A percentile compares a stretch with the other conserved stretches of the same genome.
These are phyloP conservation scores for Remersonia thermophila DNA, from an alignment of 2,329 filamentous ascomycete species.

Conservation along the genomic window DNA sequence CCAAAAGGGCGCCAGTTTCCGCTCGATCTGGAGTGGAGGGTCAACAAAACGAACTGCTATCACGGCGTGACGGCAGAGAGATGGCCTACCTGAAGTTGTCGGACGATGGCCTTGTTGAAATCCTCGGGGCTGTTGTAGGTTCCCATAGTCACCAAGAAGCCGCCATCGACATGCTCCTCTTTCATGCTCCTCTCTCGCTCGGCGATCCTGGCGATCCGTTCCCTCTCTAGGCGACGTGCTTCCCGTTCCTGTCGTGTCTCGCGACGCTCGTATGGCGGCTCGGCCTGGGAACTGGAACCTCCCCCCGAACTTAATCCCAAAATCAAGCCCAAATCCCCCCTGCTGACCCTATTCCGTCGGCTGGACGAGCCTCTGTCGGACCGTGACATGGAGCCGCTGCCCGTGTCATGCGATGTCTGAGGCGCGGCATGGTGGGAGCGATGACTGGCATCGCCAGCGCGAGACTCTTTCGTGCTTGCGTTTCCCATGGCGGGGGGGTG, in stretches of 20 bases:
- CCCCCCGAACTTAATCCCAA: slow-evolving; percentile 29
- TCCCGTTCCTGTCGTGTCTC: slow-evolving; percentile 91
- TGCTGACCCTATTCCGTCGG: slow-evolving; percentile 24
- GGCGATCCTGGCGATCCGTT: slow-evolving; percentile 60
- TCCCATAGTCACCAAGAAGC: slow-evolving; percentile 85
- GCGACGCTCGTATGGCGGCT: slow-evolving; percentile 47
- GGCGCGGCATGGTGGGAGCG: slow-evolving; percentile 17
- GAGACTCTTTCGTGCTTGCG: slow-evolving; percentile 24
- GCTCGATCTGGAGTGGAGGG: slow-evolving; percentile 59
- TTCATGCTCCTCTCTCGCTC: slow-evolving; percentile 83
- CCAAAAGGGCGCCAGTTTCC: slow-evolving; percentile 90
- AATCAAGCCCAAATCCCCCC: slow-evolving; percentile 34
- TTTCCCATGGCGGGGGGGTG: slow-evolving; percentile 22
- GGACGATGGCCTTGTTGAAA: slow-evolving; percentile 77
- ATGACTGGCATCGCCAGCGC: slow-evolving; percentile 18
- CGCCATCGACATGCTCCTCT: slow-evolving; percentile 89
- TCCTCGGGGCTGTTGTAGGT: slow-evolving; percentile 89
- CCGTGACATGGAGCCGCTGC: slow-evolving; percentile 14
- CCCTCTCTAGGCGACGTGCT: slow-evolving; percentile 70
- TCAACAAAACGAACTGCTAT: slow-evolving; percentile 12
- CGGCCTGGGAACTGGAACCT: slow-evolving; percentile 27
- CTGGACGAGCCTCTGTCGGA: slow-evolving; percentile 12
- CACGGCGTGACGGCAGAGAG: not conserved
- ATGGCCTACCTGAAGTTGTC: slow-evolving; percentile 71
- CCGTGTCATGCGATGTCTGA: slow-evolving; percentile 8